Evolutionary conservation across 1,284 basidiomycete species (phyloP).

Genomic region (Puccinia coronata): DNA sequence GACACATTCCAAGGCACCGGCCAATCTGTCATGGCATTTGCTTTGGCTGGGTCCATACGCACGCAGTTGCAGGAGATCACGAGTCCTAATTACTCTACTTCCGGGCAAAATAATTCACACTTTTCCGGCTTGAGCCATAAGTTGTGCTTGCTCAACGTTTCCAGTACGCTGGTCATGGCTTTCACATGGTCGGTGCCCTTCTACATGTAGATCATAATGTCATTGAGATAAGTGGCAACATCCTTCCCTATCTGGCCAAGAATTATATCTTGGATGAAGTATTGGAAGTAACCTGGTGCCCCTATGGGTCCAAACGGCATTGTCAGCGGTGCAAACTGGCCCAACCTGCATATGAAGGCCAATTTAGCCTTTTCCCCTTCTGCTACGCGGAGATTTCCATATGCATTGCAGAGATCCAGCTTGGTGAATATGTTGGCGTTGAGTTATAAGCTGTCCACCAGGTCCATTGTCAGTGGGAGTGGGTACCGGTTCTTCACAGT

Average conservation of each 20-base stretch:
- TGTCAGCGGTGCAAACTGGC: neutral
- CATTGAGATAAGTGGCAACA: neutral
- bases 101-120: neutral
- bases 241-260: no score
- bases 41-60: neutral
- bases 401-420: neutral
- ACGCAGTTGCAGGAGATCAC: neutral
- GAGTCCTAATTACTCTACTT: neutral
- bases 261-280: constrained; percentile 44
- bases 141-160: neutral
- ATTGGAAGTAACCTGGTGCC: constrained; percentile 46
- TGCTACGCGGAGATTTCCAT: constrained; percentile 7
- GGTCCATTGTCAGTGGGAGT: no score
- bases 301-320: constrained; percentile 49
- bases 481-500: no score
- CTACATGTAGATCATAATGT: neutral
- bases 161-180: neutral
- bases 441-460: neutral
- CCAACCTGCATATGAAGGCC: neutral
- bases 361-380: neutral
- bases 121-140: no score
- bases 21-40: neutral
- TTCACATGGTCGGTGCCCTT: neutral
- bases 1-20: neutral
- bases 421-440: neutral